Evolutionary conservation across 2,329 filamentous ascomycete genomes (phyloP).

Genomic region (Beauveria scarabaeidicola): DNA sequence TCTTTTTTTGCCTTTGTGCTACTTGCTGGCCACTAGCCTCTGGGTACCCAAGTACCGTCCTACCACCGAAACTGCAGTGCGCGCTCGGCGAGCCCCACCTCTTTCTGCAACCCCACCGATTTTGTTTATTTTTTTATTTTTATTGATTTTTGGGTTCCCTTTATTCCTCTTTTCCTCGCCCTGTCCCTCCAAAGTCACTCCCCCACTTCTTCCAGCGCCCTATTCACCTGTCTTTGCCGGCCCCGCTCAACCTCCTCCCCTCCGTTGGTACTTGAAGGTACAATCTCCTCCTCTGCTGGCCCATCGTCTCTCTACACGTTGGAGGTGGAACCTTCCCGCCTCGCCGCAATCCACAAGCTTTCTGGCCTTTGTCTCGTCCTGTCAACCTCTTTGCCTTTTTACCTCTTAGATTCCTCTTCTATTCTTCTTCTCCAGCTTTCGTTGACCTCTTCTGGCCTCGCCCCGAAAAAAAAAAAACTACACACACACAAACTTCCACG

Average conservation of each 20-base stretch:
- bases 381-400: not conserved
- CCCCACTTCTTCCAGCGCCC: not conserved
- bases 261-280: not conserved
- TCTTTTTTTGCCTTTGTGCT: too few relatives aligned
- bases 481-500: not conserved
- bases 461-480: constrained; percentile 1
- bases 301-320: constrained; percentile 4
- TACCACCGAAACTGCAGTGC: too few relatives aligned
- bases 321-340: constrained; percentile 7
- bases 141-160: not conserved
- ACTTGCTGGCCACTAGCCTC: not conserved
- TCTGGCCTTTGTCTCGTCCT: not conserved
- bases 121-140: constrained; percentile 1
- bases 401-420: not conserved
- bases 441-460: not conserved
- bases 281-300: not conserved
- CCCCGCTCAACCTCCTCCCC: not conserved
- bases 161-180: not conserved
- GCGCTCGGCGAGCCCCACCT: not conserved
- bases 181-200: not conserved
- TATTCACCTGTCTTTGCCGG: not conserved
- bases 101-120: not conserved
- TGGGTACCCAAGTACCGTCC: not conserved
- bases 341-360: constrained; percentile 5
- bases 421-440: constrained; percentile 8